Base-by-base conservation (phyloP, 2,329 filamentous ascomycete species). In the Exophiala mesophila region DNA sequence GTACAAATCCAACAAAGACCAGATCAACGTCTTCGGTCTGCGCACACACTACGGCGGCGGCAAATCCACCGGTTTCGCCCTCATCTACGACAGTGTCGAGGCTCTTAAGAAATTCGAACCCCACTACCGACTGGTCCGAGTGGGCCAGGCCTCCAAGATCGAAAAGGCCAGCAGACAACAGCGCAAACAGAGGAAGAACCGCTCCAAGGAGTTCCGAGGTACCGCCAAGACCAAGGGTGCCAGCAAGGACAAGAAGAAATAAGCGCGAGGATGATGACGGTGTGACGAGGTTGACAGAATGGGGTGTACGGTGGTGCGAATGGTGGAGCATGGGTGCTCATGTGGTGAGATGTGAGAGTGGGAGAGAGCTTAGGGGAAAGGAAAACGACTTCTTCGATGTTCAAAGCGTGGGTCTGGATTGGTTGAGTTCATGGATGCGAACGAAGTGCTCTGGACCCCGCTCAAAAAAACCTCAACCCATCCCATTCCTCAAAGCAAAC, bases 171-270 rank as follows among this genome's bases (percentile, higher is more conserved):
- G 82, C 78, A 86, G 92, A 82, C 92, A 98, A 78, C 92, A 98
- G 77, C 89, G 92, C 96, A 98, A 98, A 82, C 92, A 97, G 79
- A 86, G 92, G 79, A 98, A 98, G 88, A 98, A 98, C 87, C 83
- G 90, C 73, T 82, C 86, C 76, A 97, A 98, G 88, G 92, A 90
- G 69, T 85, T 96, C 72, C 86, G 92, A 63, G 92, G 92, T 70
- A 94, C 88, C 64, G 90, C 88, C 66, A 98, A 98, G 88, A 82
- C 83, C 79, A 96, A 96, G 87, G 88, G 88, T 71, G 83, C 83
- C 69, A 92, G 94, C 82, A 94, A 96, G 85, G 87, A 72, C 73
- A 77, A 72, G 57, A 64, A 87, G 74, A 82, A 85, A 80, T 88
- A 87, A 76, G 34, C 20, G 20, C 41, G 41, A 39, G 29, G 39